phyloP scores from a whole-genome alignment of 129 eudicot genomes.

The Chrysanthemum lavandulifolium region DNA sequence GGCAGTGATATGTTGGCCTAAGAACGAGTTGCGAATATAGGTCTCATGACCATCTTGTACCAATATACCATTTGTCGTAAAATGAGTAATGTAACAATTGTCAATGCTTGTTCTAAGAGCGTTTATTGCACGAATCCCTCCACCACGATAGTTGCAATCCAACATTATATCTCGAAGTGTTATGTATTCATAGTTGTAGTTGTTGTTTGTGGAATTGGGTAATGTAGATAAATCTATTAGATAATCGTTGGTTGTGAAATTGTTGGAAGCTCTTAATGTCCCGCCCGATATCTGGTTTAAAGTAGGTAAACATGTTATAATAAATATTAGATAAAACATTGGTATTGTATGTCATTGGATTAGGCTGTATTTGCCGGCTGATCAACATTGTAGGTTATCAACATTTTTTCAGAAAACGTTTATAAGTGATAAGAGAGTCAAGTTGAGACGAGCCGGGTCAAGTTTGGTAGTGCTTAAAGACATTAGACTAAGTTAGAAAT shows the following conservation, averaged over 20 bases:
- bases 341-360: no score
- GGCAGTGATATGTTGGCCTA: slow-evolving; percentile 87
- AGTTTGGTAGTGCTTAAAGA: no score
- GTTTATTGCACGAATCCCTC: slow-evolving; percentile 62
- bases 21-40: slow-evolving; percentile 58
- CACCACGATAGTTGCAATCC: slow-evolving; percentile 73
- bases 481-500: no score
- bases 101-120: slow-evolving; percentile 76
- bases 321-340: no score
- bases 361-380: no score
- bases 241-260: slow-evolving; percentile 57
- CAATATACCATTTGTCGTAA: slow-evolving; percentile 62
- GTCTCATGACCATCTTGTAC: slow-evolving; percentile 89
- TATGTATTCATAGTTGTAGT: slow-evolving; percentile 57
- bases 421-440: no score
- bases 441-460: no score
- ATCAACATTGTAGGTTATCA: no score
- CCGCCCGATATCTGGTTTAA: slow-evolving; percentile 75
- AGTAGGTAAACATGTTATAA: background rate
- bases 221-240: slow-evolving; percentile 59
- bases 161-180: slow-evolving; percentile 69
- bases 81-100: slow-evolving; percentile 80
- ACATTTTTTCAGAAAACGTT: background rate
- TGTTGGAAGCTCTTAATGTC: slow-evolving; percentile 63
- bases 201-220: slow-evolving; percentile 20